Evolutionary conservation across 805 yeast species (phyloP), one percentile per base, ranked within the genome.

Genomic region (Starmera caribaea): DNA sequence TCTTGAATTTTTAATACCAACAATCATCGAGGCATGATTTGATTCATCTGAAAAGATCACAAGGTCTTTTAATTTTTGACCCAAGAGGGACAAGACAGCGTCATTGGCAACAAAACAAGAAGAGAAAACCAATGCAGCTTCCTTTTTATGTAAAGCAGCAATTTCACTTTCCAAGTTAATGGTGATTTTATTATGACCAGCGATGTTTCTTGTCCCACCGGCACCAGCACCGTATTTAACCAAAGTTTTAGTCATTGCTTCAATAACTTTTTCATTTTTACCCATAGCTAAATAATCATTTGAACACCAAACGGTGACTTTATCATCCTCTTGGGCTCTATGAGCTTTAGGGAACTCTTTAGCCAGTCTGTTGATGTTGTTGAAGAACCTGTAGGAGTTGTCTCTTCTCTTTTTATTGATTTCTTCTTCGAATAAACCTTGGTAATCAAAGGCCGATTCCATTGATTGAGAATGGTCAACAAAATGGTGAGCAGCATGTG

Each of bases 301-400:
- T 33, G 98, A 89, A 58, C 99, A 92, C 99, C 99, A 92, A 42
- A 92, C 98, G 38, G 95, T 88, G 43, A 92, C 98, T 57, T 84
- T 84, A 54, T 87, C 95, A 13, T 68, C 68, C 55, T 81, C 86
- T 30, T 57, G 45, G 42, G 79, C 72, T 48, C 92, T 76, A 58
- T 92, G 98, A 30, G 98, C 98, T 54, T 68, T 68, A 34, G 99
- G 99, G 57, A 87, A 92, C 58, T 90, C 96, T 44, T 78, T 71
- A 36, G 97, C 97, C 51, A 92, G 71, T 51, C 99, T 80, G 70
- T 92, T 92, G 68, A 92, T 88, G 71, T 92, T 92, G 75, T 92
- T 92, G 74, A 92, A 92, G 62, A 75, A 90, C 53, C 99, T 81
- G 65, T 92, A 92, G 16, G 97, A 87, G 61, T 84, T 86, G 68